phyloP scores from a whole-genome alignment of 1,284 basidiomycete genomes.

The Ustilago trichophora region DNA sequence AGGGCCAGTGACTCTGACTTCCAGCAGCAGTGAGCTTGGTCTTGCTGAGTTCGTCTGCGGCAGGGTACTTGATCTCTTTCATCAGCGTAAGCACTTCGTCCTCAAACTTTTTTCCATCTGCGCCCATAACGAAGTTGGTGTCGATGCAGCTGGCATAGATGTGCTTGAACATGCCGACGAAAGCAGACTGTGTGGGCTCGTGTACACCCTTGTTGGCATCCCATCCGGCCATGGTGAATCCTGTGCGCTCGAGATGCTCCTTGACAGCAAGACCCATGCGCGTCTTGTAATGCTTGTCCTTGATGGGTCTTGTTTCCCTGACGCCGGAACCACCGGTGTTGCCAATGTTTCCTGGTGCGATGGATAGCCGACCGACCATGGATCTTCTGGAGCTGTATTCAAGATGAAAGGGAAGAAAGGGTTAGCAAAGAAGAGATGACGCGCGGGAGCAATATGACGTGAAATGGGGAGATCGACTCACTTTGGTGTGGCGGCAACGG shows the following conservation, averaged over 20 bases:
- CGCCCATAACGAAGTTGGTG: constrained; percentile 52
- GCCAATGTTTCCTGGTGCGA: constrained; percentile 45
- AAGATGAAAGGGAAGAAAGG: no score
- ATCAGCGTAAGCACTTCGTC: constrained; percentile 62
- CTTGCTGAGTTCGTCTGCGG: constrained; percentile 63
- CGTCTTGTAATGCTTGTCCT: constrained; percentile 54
- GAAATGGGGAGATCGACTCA: constrained; percentile 13
- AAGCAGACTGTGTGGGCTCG: constrained; percentile 63
- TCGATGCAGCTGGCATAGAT: constrained; percentile 61
- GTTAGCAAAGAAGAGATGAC: no score
- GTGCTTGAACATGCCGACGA: constrained; percentile 63
- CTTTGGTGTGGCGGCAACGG: constrained; percentile 53
- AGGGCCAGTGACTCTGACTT: constrained; percentile 64
- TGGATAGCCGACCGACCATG: constrained; percentile 45
- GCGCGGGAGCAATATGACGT: no score
- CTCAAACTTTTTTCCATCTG: constrained; percentile 61
- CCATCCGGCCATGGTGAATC: constrained; percentile 59
- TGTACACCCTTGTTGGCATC: constrained; percentile 55
- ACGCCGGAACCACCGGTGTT: constrained; percentile 35
- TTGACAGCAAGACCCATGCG: constrained; percentile 59
- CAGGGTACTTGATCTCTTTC: constrained; percentile 64
- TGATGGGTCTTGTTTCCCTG: constrained; percentile 46
- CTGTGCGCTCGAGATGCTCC: constrained; percentile 55
- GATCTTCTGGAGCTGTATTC: constrained; percentile 27
- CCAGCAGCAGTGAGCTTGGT: constrained; percentile 64